Base-by-base conservation (phyloP, 306 rosid species). In the Crotalaria pallida region DNA sequence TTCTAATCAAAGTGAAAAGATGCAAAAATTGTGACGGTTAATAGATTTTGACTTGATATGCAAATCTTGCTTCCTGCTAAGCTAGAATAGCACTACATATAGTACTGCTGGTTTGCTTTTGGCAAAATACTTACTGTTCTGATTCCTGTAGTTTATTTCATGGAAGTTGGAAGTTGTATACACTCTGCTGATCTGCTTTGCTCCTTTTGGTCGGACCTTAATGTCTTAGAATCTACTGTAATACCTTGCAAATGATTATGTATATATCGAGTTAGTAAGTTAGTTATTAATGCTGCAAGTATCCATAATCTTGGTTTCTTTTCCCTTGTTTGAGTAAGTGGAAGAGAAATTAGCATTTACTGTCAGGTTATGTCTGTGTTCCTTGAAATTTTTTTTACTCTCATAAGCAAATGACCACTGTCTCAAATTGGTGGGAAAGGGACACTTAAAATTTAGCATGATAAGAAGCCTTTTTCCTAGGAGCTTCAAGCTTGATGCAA, bases 41-140 rank as follows among this genome's bases (percentile, higher is more conserved):
- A 38, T 57, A 44, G 60, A 27, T 62, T 40, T 38, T 55, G 36
- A 45, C 49, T 21, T 74, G 16, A n/a, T 44, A 10, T 41, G 16
- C 41, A 29, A 44, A 74, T 74, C 58, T 9, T 43, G 26, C 45
- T 43, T 56, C 7, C 66, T 56, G 23, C 29, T 57, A 3, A 74
- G 65, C 64, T 52, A 52, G 57, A 64, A 17, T 40, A 7, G 44
- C 78, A 63, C 31, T 12, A 18, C 40, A 62, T 73, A 36, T 51
- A 21, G 26, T 17, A 10, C 45, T 16, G 63, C 11, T 73, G 9
- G 13, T 50, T 73, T 3, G 26, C 16, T 3, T 73, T n/a, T 62
- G 17, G 56, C 72, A 53, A 65, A 23, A 51, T 73, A 3, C 69
- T 19, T 9, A 31, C 6, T 24, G 19, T n/a, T 48, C 26, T 18